Base-by-base conservation (phyloP, 2,329 filamentous ascomycete species). In the Aspergillus jensenii region DNA sequence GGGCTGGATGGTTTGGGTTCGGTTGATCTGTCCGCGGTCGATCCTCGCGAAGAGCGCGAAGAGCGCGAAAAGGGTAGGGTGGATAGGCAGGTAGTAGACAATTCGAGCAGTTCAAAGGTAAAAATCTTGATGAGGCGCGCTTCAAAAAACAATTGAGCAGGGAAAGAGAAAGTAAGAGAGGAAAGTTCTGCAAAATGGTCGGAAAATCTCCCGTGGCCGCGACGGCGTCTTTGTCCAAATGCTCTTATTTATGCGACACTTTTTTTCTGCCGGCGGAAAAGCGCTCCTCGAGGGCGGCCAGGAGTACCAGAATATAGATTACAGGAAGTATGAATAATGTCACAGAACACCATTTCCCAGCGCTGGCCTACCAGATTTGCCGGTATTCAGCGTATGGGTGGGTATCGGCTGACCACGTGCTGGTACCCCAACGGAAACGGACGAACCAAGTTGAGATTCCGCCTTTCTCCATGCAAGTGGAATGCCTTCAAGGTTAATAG, bases 181-280 rank as follows among this genome's bases (percentile, higher is more conserved):
- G 14, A 31, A 39, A 7, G 35, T 31, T 21, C 37, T 33, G 49
- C 37, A 51, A 51, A 40, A 37, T 27, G 21, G 19, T 37, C 23
- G n/a, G 17, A 40, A 52, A 44, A 4, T 40, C 15, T 40, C 35
- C 19, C 19, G 21, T 41, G 35, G 27, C 37, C 25, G 44, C n/a
- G 35, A n/a, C 35, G 35, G 2, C n/a, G 33, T 50, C 41, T 19
- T n/a, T 49, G 50, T 57, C 45, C 50, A 33, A 17, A n/a, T 27
- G 39, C 21, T 54, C 23, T 53, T 59, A 45, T 59, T 55, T 62
- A 40, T 57, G 37, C 15, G 56, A 47, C 12, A 48, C 51, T 59
- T 62, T 61, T 67, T 67, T 68, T 67, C 66, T 67, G 66, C 66
- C 66, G 64, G 65, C 56, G 61, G 60, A 64, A 67, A 64, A 60